Percentiles rank a stretch among this genome's conserved stretches.
Evolutionary conservation across 1,284 basidiomycete species (phyloP).

Genomic region (Naganishia sp.): DNA sequence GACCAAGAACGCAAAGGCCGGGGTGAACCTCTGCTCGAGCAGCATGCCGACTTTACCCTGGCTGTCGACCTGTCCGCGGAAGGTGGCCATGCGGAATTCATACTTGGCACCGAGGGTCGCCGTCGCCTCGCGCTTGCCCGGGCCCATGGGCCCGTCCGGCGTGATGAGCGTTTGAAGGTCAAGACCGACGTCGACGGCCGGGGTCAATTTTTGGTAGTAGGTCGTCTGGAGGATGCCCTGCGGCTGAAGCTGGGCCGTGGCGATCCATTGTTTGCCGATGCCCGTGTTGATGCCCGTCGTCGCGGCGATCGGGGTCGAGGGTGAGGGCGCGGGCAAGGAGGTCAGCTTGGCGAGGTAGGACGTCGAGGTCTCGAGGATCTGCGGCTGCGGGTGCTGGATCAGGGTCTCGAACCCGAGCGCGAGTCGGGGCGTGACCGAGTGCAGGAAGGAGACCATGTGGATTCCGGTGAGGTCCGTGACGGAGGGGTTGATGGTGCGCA

Average conservation of each 20-base stretch:
- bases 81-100: conserved; percentile 89
- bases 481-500: conserved; percentile 91
- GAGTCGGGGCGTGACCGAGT: conserved; percentile 89
- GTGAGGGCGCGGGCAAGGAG: conserved; percentile 55
- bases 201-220: conserved; percentile 94
- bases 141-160: conserved; percentile 58
- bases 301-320: conserved; percentile 50
- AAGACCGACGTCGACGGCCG: conserved; percentile 97
- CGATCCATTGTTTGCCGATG: conserved; percentile 74
- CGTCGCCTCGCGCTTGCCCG: conserved; percentile 80
- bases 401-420: conserved; percentile 89
- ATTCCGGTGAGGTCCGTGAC: conserved; percentile 88
- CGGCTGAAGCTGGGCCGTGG: conserved; percentile 87
- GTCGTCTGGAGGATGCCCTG: conserved; percentile 84
- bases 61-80: conserved; percentile 88
- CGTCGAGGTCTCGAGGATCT: conserved; percentile 70
- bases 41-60: conserved; percentile 91
- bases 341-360: conserved; percentile 90
- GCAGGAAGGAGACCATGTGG: conserved; percentile 89
- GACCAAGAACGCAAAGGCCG: conserved; percentile 90
- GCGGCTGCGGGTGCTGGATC: conserved; percentile 73
- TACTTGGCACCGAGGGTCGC: conserved; percentile 95
- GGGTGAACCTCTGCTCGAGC: conserved; percentile 93
- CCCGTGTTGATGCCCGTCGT: conserved; percentile 36
- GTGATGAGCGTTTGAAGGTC: conserved; percentile 83